These are phyloP conservation scores for Fusarium concolor DNA, from an alignment of 2,329 filamentous ascomycete species.

Conservation along the genomic window DNA sequence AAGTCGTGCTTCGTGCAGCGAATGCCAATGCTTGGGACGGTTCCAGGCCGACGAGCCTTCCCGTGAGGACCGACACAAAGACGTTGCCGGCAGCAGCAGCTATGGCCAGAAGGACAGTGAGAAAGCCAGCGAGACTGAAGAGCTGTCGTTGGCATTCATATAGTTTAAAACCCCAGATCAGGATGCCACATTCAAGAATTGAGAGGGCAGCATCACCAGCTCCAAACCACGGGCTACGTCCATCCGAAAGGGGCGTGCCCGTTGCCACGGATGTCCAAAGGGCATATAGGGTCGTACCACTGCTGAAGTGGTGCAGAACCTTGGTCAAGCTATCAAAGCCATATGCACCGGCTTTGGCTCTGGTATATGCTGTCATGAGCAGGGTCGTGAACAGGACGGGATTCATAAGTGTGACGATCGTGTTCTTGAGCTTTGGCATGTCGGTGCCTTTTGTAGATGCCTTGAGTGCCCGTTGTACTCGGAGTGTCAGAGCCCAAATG, in stretches of 20 bases:
- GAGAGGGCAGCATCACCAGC: conserved; percentile 63
- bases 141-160: conserved; percentile 62
- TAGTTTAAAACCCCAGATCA: conserved; percentile 66
- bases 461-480: conserved; percentile 54
- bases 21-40: conserved; percentile 57
- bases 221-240: conserved; percentile 52
- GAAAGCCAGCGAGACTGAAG: conserved; percentile 56
- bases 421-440: conserved; percentile 41
- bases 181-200: conserved; percentile 63
- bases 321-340: conserved; percentile 46
- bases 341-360: conserved; percentile 53
- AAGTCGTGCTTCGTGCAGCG: conserved; percentile 62
- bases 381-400: conserved; percentile 62
- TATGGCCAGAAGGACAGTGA: conserved; percentile 53
- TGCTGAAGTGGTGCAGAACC: conserved; percentile 48
- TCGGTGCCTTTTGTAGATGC: not conserved
- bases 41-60: conserved; percentile 52
- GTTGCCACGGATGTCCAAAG: conserved; percentile 49
- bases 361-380: conserved; percentile 57
- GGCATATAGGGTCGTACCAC: conserved; percentile 51
- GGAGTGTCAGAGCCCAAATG: conserved; percentile 60
- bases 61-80: conserved; percentile 54
- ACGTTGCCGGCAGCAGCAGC: conserved; percentile 57
- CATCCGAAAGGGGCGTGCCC: conserved; percentile 11
- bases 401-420: conserved; percentile 58